These are phyloP conservation scores for Laetiporus sulphureus DNA, from an alignment of 1,284 basidiomycete species.

Conservation along the genomic window DNA sequence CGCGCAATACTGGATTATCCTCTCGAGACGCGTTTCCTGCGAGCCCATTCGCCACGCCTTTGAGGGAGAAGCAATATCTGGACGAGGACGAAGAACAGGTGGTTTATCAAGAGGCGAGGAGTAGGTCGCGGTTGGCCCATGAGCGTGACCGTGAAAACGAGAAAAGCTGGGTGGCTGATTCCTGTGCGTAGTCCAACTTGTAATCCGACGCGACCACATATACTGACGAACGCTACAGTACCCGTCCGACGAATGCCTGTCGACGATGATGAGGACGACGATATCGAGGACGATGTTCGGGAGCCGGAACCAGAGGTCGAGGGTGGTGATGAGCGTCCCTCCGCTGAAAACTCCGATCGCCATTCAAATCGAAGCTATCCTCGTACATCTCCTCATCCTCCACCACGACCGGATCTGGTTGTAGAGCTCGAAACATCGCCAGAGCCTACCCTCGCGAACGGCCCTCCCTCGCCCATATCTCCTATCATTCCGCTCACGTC, in stretches of 20 bases:
- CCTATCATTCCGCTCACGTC: constrained; percentile 36
- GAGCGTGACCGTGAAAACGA: constrained; percentile 44
- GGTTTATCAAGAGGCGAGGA: constrained; percentile 42
- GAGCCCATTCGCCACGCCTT: constrained; percentile 67
- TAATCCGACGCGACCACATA: constrained; percentile 20
- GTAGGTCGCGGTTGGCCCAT: constrained; percentile 22
- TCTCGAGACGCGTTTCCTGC: constrained; percentile 51
- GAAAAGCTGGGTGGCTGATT: constrained; percentile 71
- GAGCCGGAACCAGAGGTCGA: constrained; percentile 25
- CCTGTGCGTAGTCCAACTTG: constrained; percentile 35
- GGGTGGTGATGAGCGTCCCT: constrained; percentile 28
- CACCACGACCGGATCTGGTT: constrained; percentile 49
- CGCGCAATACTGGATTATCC: constrained; percentile 38
- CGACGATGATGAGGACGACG: constrained; percentile 42
- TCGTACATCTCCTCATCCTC: constrained; percentile 28
- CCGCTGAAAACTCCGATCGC: constrained; percentile 9
- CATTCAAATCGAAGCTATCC: constrained; percentile 14
- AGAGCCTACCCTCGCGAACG: constrained; percentile 36
- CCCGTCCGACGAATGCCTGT: constrained; percentile 52
- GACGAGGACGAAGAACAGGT: constrained; percentile 63
- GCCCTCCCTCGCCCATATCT: constrained; percentile 46
- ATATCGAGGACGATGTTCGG: constrained; percentile 34
- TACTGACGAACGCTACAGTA: constrained; percentile 30
- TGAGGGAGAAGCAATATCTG: constrained; percentile 47
- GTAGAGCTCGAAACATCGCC: constrained; percentile 56